These are phyloP conservation scores for Rutidosis leptorrhynchoides DNA, from an alignment of 129 eudicot species.

Conservation along the genomic window DNA sequence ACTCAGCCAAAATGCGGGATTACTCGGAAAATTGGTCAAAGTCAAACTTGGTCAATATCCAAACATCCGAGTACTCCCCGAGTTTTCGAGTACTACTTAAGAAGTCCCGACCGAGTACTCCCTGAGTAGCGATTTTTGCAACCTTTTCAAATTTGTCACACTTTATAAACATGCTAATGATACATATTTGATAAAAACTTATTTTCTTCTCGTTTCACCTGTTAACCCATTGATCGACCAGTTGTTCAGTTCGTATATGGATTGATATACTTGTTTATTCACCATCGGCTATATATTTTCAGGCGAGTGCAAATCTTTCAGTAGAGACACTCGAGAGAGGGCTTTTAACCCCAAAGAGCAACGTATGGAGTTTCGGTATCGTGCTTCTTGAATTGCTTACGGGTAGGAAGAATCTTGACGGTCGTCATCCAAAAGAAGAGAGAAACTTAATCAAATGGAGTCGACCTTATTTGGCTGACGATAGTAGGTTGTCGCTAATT, in stretches of 20 bases:
- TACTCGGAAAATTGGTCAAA: too few relatives aligned
- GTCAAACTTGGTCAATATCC: too few relatives aligned
- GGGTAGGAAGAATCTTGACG: conserved; percentile 75
- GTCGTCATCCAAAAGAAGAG: conserved; percentile 78
- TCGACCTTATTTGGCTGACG: conserved; percentile 78
- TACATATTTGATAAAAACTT: too few relatives aligned
- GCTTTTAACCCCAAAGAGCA: conserved; percentile 84
- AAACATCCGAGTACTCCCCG: too few relatives aligned
- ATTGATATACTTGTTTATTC: neutral
- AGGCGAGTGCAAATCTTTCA: conserved; percentile 76
- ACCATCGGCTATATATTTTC: conserved; percentile 16
- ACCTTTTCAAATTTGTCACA: too few relatives aligned
- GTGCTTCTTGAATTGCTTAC: conserved; percentile 89
- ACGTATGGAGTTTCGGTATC: conserved; percentile 92
- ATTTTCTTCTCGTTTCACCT: neutral
- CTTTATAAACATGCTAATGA: too few relatives aligned
- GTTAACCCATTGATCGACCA: neutral
- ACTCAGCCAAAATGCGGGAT: too few relatives aligned
- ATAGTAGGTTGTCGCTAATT: conserved; percentile 72
- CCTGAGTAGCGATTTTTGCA: too few relatives aligned
- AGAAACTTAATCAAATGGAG: conserved; percentile 88
- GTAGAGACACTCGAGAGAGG: conserved; percentile 89
- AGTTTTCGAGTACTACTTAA: too few relatives aligned
- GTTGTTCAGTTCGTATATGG: neutral
- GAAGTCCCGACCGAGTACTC: too few relatives aligned